These are phyloP conservation scores for Houttuynia cordata DNA, from an alignment of 164 flowering plant species.

Conservation along the genomic window DNA sequence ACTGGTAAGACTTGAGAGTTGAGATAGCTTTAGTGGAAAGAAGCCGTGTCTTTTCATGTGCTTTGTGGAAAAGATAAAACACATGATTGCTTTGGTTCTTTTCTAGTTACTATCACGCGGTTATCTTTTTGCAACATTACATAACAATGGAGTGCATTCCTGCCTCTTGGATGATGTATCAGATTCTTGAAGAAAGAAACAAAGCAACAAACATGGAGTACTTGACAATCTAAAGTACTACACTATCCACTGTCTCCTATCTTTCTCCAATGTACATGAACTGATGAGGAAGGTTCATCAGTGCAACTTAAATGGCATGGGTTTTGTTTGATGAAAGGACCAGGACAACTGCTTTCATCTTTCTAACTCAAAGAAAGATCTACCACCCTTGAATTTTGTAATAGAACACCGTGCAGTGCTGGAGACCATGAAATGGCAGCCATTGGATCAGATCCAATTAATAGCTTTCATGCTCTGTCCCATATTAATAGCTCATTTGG, in stretches of 20 bases:
- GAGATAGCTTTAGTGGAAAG: neutral
- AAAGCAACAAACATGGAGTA: neutral
- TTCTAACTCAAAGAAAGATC: neutral
- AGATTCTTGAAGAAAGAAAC: neutral
- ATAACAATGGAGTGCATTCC: neutral
- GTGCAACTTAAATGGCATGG: neutral
- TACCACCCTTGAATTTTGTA: neutral
- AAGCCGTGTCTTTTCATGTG: neutral
- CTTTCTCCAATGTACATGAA: slow-evolving; percentile 1
- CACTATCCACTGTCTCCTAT: neutral
- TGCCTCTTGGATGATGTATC: neutral
- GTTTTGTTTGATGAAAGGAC: neutral
- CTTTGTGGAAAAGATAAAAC: neutral
- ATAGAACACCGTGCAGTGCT: neutral
- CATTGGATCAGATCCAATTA: too few relatives aligned
- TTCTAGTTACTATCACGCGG: neutral
- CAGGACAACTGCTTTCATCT: neutral
- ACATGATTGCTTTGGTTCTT: neutral
- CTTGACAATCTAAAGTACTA: neutral
- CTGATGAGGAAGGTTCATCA: neutral
- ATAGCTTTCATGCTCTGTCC: too few relatives aligned
- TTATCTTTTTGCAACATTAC: too few relatives aligned
- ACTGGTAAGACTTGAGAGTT: too few relatives aligned
- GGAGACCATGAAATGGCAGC: neutral
- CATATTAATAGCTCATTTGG: too few relatives aligned